These are phyloP conservation scores for Primulina huaijiensis DNA, from an alignment of 257 asterid species.

Conservation along the genomic window DNA sequence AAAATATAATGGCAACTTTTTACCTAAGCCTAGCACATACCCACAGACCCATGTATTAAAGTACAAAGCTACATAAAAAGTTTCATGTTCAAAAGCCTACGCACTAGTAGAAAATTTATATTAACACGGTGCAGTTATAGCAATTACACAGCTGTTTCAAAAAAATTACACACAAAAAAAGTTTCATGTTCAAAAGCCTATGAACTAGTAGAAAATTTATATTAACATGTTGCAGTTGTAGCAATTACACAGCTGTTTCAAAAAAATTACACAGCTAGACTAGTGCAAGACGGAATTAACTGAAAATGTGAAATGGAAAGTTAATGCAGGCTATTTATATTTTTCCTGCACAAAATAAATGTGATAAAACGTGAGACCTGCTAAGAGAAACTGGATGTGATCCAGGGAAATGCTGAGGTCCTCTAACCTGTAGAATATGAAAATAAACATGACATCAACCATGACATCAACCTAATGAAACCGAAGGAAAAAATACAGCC, in stretches of 20 bases:
- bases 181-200: not conserved
- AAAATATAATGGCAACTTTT: not conserved
- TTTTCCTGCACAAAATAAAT: not conserved
- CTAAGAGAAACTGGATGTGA: constrained; percentile 97
- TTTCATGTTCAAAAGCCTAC: not conserved
- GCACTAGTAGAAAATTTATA: too few species aligned
- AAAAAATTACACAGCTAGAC: not conserved
- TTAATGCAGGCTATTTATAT: not conserved
- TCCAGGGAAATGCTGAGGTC: constrained; percentile 76
- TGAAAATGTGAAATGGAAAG: not conserved
- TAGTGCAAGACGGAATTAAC: not conserved
- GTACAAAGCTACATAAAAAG: not conserved
- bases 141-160: not conserved
- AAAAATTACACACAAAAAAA: too few species aligned
- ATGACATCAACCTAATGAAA: constrained; percentile 20
- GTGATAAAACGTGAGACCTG: constrained; percentile 47
- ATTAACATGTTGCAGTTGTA: not conserved
- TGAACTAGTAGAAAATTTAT: too few species aligned
- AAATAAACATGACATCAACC: constrained; percentile 20
- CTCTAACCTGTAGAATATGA: constrained; percentile 55
- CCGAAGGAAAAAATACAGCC: constrained; percentile 6
- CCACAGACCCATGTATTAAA: not conserved
- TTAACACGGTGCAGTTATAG: not conserved
- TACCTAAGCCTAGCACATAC: not conserved
- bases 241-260: not conserved